A percentile compares a stretch with the other conserved stretches of the same genome.
Conservation (phyloP, 2,329 filamentous ascomycete genomes). For the Davidsoniella australis region DNA sequence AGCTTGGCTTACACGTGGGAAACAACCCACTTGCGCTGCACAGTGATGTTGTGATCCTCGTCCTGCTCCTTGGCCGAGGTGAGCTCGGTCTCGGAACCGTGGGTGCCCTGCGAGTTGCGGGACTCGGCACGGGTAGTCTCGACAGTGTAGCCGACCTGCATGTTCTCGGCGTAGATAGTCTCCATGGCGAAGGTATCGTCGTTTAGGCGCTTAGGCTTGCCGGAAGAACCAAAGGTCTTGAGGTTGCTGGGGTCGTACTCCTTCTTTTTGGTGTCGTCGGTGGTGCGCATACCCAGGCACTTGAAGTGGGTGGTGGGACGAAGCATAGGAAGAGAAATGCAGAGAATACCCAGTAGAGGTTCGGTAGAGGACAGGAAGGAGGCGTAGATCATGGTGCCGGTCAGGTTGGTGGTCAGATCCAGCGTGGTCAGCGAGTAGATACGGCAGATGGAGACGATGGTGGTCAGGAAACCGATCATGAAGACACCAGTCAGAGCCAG, state of each 20-base stretch:
- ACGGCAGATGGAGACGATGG: slow-evolving; percentile 16
- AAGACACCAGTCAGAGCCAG: slow-evolving; percentile 18
- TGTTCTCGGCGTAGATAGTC: slow-evolving; percentile 11
- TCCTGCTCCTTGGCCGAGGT: slow-evolving; percentile 6
- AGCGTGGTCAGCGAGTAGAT: slow-evolving; percentile 16
- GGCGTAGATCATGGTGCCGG: slow-evolving; percentile 15
- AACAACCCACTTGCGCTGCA: slow-evolving; percentile 13
- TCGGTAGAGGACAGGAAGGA: slow-evolving; percentile 16
- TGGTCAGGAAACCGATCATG: slow-evolving; percentile 17
- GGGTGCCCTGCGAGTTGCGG: slow-evolving; percentile 9
- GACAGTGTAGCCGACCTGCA: slow-evolving; percentile 9
- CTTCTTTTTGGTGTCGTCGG: slow-evolving; percentile 5
- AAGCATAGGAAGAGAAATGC: slow-evolving; percentile 16
- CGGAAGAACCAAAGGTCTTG: slow-evolving; percentile 9
- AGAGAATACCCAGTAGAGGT: slow-evolving; percentile 15
- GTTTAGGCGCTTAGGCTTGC: slow-evolving; percentile 6
- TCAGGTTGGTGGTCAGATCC: slow-evolving; percentile 15
- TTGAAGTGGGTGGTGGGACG: slow-evolving; percentile 12
- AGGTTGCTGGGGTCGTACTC: slow-evolving; percentile 4
- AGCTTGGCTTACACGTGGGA: slow-evolving; percentile 5
- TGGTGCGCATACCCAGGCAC: slow-evolving; percentile 6
- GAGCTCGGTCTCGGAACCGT: slow-evolving; percentile 9
- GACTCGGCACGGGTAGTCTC: slow-evolving; percentile 8
- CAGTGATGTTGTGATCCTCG: slow-evolving; percentile 7
- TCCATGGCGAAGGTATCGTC: slow-evolving; percentile 10